These are phyloP conservation scores for Ehretia macrophylla DNA, from an alignment of 257 asterid species.

Conservation along the genomic window DNA sequence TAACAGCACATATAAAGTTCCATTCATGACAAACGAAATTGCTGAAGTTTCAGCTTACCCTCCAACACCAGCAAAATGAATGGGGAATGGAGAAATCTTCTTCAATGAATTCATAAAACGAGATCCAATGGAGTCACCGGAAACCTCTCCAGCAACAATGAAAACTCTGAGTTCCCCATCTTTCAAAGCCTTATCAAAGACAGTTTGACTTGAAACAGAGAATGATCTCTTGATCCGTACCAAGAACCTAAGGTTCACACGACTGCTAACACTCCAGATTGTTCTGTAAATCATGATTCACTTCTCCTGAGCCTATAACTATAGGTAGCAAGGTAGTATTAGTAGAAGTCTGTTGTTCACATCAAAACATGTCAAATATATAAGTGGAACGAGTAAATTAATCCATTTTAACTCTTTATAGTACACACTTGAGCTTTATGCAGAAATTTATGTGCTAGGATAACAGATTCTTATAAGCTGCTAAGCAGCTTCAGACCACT, in stretches of 20 bases:
- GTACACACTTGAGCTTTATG: too few relatives aligned
- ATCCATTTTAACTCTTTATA: too few relatives aligned
- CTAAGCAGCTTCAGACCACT: too few relatives aligned
- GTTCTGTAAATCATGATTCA: background rate
- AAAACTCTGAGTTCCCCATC: slow-evolving; percentile 92
- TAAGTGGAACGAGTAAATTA: too few relatives aligned
- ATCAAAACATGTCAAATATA: too few relatives aligned
- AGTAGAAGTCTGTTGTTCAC: too few relatives aligned
- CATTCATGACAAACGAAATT: background rate
- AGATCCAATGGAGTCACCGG: slow-evolving; percentile 84
- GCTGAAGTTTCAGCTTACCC: slow-evolving; percentile 45
- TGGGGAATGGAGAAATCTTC: slow-evolving; percentile 62
- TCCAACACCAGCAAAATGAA: slow-evolving; percentile 82
- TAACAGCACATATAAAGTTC: too few relatives aligned
- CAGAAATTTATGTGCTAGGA: too few relatives aligned
- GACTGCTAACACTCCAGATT: background rate
- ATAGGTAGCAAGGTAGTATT: too few relatives aligned
- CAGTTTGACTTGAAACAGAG: slow-evolving; percentile 35
- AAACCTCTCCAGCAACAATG: slow-evolving; percentile 95
- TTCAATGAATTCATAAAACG: slow-evolving; percentile 74
- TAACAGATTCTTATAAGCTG: too few relatives aligned
- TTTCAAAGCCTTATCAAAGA: slow-evolving; percentile 52
- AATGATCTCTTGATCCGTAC: slow-evolving; percentile 23
- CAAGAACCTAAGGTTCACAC: background rate
- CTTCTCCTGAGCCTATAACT: background rate